Evolutionary conservation across 2,329 filamentous ascomycete species (phyloP).

Genomic region (Fusarium torulosum): DNA sequence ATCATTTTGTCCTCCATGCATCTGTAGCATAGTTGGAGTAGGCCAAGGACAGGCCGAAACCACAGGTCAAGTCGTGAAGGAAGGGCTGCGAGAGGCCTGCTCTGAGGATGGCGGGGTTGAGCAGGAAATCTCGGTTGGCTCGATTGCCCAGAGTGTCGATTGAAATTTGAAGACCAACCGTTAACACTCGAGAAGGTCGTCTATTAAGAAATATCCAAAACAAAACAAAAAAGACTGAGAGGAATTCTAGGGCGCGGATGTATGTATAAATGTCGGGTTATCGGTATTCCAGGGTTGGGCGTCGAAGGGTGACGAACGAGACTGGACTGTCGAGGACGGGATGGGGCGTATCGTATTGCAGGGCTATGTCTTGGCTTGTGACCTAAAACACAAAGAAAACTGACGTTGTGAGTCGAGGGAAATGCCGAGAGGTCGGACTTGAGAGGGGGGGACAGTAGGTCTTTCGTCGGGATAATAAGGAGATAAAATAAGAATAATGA

Average conservation of each 20-base stretch:
- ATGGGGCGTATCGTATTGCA: constrained; percentile 19
- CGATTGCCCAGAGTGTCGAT: constrained; percentile 30
- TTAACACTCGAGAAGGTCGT: constrained; percentile 22
- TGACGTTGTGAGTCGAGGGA: constrained; percentile 17
- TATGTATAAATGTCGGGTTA: constrained; percentile 28
- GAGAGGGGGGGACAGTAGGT: constrained; percentile 6
- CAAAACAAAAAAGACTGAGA: background rate
- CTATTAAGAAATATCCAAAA: constrained; percentile 22
- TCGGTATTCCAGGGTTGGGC: constrained; percentile 34
- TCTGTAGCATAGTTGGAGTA: constrained; percentile 59
- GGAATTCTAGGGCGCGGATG: background rate
- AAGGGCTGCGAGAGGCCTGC: constrained; percentile 36
- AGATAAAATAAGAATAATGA: background rate
- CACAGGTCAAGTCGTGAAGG: constrained; percentile 33
- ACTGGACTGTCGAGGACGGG: constrained; percentile 24
- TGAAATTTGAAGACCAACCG: constrained; percentile 28
- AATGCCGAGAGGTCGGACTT: constrained; percentile 2
- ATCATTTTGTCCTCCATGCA: constrained; percentile 58
- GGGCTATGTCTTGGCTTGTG: constrained; percentile 41
- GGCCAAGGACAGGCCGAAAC: constrained; percentile 43
- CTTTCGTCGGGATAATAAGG: background rate
- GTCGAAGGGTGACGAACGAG: constrained; percentile 31
- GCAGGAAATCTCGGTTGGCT: constrained; percentile 46
- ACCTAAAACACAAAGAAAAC: constrained; percentile 41
- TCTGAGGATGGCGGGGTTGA: constrained; percentile 46